Percentiles rank a stretch among this genome's conserved stretches.
Conservation (phyloP, 805 yeast species). For the Candida corydali region DNA sequence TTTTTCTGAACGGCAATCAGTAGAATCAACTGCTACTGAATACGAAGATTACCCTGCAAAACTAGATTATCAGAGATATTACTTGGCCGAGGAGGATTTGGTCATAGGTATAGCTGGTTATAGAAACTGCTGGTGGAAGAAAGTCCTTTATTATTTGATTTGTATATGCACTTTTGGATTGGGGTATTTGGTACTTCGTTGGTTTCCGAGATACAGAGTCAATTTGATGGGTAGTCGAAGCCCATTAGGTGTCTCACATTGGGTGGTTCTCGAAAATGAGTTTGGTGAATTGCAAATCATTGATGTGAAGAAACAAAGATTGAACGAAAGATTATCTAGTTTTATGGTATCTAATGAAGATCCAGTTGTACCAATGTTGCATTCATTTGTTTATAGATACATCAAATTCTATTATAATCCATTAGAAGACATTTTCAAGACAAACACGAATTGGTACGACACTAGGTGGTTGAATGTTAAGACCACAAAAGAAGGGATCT, state of each 20-base stretch:
- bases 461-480: conserved; percentile 64
- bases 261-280: conserved; percentile 93
- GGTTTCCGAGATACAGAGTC: conserved; percentile 81
- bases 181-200: conserved; percentile 67
- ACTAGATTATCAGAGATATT: conserved; percentile 69
- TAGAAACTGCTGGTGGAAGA: conserved; percentile 45
- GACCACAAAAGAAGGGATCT: conserved; percentile 61
- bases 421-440: conserved; percentile 75
- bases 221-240: conserved; percentile 58
- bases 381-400: conserved; percentile 77
- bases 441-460: conserved; percentile 87
- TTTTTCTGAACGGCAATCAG: conserved; percentile 10
- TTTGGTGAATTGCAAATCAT: conserved; percentile 76
- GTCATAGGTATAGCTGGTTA: conserved; percentile 95
- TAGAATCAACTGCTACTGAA: conserved; percentile 16
- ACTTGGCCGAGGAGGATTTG: conserved; percentile 92
- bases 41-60: conserved; percentile 30
- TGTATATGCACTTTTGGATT: conserved; percentile 66
- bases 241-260: conserved; percentile 79
- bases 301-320: conserved; percentile 53
- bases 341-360: conserved; percentile 51
- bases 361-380: conserved; percentile 66
- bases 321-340: conserved; percentile 68
- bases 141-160: conserved; percentile 45
- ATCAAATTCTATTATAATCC: conserved; percentile 82